Evolutionary conservation across 768 basidiomycete genomes (phyloP).

Genomic region (Naematelia aurantialba): DNA sequence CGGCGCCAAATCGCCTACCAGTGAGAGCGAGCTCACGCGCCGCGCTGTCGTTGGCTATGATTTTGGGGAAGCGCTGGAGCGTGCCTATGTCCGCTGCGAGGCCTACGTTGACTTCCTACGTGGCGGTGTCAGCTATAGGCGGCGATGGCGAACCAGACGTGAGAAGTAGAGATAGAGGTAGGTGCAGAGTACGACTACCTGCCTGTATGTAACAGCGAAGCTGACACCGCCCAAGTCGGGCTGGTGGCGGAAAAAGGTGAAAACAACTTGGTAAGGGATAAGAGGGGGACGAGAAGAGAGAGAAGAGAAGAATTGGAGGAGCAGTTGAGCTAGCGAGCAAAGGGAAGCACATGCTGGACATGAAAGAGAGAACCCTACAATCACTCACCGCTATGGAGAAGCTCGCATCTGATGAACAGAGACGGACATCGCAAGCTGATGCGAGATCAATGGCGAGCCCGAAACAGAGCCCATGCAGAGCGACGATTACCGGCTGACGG

Average conservation of each 20-base stretch:
- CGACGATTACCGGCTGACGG: constrained; percentile 75
- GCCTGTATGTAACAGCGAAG: not conserved
- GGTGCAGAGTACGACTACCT: too few relatives aligned
- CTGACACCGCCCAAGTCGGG: not conserved
- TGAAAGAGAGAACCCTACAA: not conserved
- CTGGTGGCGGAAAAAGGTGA: not conserved
- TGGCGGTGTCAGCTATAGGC: too few relatives aligned
- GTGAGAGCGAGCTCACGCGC: constrained; percentile 74
- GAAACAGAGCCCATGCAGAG: constrained; percentile 68
- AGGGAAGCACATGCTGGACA: not conserved
- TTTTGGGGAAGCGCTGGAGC: constrained; percentile 73
- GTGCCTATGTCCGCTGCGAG: constrained; percentile 85
- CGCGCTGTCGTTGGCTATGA: constrained; percentile 69
- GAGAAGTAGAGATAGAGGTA: too few relatives aligned
- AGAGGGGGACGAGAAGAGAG: not conserved
- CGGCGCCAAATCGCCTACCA: constrained; percentile 64
- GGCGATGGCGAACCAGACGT: too few relatives aligned
- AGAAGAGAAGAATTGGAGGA: not conserved
- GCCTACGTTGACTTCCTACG: constrained; percentile 78
- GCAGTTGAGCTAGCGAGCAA: not conserved
- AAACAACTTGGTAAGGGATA: not conserved
- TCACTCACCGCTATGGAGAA: constrained; percentile 70
- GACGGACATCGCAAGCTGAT: constrained; percentile 70
- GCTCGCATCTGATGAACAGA: constrained; percentile 59
- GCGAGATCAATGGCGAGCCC: constrained; percentile 78